Base-by-base conservation (phyloP, 2,329 filamentous ascomycete species). In the Verticillium longisporum region DNA sequence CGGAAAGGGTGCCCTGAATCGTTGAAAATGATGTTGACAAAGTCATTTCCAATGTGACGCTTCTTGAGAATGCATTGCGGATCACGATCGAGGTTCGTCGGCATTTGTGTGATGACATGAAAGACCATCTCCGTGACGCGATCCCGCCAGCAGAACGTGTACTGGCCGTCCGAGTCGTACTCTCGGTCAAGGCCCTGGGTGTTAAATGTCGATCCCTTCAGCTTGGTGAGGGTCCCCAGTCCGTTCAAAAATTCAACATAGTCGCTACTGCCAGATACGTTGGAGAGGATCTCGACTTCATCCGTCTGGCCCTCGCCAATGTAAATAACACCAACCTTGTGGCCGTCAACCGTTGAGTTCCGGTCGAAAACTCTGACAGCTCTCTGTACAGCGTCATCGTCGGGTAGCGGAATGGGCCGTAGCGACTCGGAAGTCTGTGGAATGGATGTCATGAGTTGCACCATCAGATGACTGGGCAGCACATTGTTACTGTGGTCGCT, bases 21-120 rank as follows among this genome's bases (percentile, higher is more conserved):
- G 73, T 99, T 99, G 82, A 96, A 99, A 61, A 99, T 89, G 67
- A 99, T 96, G 72, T 97, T 98, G 71, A 99, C 95, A 73, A 91
- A 96, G 74, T 98, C 95, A 71, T 99, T 99, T 61, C 95, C 95
- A 63, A 98, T 95, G 70, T 98, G 96, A 2, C 88, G 84, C 75
- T 99, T 99, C 79, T 99, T 99, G 72, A 86, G 83, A 64, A 88
- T 87, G 70, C 89, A 92, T 64, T 86, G 83, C 10, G 89, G 85
- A 68, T 97, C 92, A 34, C 85, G 82, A 60, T 92, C 86, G 14
- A 88, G 78, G 70, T 96, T 85, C 10, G 92, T 97, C 1, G 95
- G 95, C 95, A 99, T 99, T 82, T 98, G 92, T 4, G 94, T 99
- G 5, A 91, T 92, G 60, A 98, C 88, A 72, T 98, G 95, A 74